Percentiles rank a stretch among this genome's conserved stretches.
phyloP scores from a whole-genome alignment of 495 filamentous ascomycete genomes.

The Penicillium chermesinum region DNA sequence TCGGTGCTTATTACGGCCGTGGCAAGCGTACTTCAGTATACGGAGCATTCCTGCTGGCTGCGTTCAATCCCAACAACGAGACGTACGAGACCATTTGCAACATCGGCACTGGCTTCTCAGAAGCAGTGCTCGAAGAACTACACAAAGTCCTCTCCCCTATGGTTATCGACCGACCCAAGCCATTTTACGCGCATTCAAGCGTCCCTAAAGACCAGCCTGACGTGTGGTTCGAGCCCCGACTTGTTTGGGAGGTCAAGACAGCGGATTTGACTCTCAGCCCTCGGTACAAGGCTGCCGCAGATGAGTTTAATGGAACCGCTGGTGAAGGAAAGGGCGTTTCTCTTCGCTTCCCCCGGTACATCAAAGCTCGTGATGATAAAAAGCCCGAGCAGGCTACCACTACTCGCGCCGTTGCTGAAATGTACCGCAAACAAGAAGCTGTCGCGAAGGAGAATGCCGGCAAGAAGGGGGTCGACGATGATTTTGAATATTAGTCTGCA shows the following conservation, averaged over 20 bases:
- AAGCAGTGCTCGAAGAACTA: constrained; percentile 76
- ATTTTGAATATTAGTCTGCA: constrained; percentile 98
- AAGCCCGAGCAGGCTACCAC: constrained; percentile 87
- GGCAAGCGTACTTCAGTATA: constrained; percentile 94
- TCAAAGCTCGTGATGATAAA: constrained; percentile 88
- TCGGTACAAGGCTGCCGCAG: constrained; percentile 74
- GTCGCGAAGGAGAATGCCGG: constrained; percentile 59
- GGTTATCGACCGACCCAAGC: constrained; percentile 84
- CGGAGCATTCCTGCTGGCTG: constrained; percentile 90
- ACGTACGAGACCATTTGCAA: constrained; percentile 95
- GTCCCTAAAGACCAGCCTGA: constrained; percentile 91
- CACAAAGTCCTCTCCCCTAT: constrained; percentile 64
- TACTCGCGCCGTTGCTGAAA: constrained; percentile 79
- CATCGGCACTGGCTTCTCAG: constrained; percentile 95
- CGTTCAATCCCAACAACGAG: constrained; percentile 75
- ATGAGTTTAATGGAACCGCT: constrained; percentile 49
- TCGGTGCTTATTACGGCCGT: constrained; percentile 89
- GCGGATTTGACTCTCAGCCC: constrained; percentile 92
- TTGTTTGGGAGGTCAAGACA: constrained; percentile 97
- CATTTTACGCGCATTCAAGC: constrained; percentile 82
- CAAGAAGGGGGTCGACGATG: constrained; percentile 86
- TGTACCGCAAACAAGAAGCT: constrained; percentile 93
- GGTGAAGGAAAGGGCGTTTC: constrained; percentile 80
- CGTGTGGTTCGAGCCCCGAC: constrained; percentile 93
- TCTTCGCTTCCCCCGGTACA: constrained; percentile 85